Base-by-base conservation (phyloP, 2,329 filamentous ascomycete species). In the Sporothrix globosa region DNA sequence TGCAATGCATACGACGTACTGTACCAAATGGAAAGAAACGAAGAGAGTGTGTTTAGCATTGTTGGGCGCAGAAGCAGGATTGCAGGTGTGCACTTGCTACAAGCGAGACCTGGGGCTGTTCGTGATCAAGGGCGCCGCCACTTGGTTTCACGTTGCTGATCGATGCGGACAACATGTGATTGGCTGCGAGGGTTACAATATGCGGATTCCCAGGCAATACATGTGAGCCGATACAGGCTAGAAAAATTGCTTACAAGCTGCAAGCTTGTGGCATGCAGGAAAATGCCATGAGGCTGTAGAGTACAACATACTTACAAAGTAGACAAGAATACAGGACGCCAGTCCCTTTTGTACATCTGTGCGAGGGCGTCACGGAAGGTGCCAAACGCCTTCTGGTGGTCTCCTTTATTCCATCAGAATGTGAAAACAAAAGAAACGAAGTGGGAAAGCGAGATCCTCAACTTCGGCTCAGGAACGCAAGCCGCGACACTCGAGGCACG, bases 61-160 rank as follows among this genome's bases (percentile, higher is more conserved):
- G 48, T 30, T 30, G n/a, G n/a, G n/a, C n/a, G n/a, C n/a, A n/a
- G n/a, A 52, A 52, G 17, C 48, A 2, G 48, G 44, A 46, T 46
- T 46, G 44, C 1, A 19, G 44, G 14, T 48, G 46, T 7, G 19
- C 19, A 48, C 41, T 48, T 10, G 41, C 48, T 69, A 41, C 60
- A 52, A 24, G 11, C 56, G 39, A 61, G 34, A 61, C n/a, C 34
- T 61, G 4, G 19, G 19, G 7, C 21, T 21, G 14, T 58, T 65
- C 27, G 41, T 44, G 61, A 30, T 61, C 61, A 67, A 44, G 69
- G 68, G 60, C 46, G 60, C 24, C 24, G 34, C 34, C 41, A 67
- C 50, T 39, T 14, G 48, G 65, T 70, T 70, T 70, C 69, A 70
- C 65, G 52, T 68, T 56, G 65, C 30, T 24, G 69, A 70, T 70